phyloP scores from a whole-genome alignment of 176 grass and related monocot species.

The Dactylis glomerata region DNA sequence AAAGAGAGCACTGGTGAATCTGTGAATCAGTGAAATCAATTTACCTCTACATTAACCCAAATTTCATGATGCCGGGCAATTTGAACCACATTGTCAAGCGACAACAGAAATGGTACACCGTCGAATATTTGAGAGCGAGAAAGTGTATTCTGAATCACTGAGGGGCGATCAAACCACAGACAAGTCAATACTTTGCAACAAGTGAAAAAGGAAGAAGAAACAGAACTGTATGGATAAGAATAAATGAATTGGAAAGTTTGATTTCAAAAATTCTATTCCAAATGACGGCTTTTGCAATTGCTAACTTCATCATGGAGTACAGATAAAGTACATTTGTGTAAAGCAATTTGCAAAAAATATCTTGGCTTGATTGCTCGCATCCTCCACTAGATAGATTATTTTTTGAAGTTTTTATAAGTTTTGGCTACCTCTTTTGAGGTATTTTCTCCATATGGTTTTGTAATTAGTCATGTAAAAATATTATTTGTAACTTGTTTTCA shows the following conservation, averaged over 20 bases:
- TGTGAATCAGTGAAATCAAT: background rate
- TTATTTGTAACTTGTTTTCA: background rate
- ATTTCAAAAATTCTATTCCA: background rate
- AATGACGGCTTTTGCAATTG: too few species aligned
- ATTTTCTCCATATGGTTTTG: background rate
- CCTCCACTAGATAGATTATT: background rate
- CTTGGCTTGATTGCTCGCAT: background rate
- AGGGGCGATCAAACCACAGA: constrained; percentile 26
- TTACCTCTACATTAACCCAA: constrained; percentile 92
- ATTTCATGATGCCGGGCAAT: constrained; percentile 34
- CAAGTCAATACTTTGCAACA: constrained; percentile 8
- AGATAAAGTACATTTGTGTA: background rate
- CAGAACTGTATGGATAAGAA: constrained; percentile 17
- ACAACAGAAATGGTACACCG: constrained; percentile 15
- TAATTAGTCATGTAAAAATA: background rate
- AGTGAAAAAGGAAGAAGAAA: background rate
- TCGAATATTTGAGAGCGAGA: constrained; percentile 78
- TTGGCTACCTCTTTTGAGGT: background rate
- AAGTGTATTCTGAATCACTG: constrained; percentile 71
- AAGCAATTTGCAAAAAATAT: background rate
- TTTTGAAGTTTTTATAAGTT: background rate
- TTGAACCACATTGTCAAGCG: constrained; percentile 52
- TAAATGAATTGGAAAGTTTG: background rate
- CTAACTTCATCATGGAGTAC: too few species aligned
- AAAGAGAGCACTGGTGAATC: background rate